Percentiles rank a stretch among this genome's conserved stretches.
phyloP scores from a whole-genome alignment of 805 yeast genomes.

The Candida ponderosae region DNA sequence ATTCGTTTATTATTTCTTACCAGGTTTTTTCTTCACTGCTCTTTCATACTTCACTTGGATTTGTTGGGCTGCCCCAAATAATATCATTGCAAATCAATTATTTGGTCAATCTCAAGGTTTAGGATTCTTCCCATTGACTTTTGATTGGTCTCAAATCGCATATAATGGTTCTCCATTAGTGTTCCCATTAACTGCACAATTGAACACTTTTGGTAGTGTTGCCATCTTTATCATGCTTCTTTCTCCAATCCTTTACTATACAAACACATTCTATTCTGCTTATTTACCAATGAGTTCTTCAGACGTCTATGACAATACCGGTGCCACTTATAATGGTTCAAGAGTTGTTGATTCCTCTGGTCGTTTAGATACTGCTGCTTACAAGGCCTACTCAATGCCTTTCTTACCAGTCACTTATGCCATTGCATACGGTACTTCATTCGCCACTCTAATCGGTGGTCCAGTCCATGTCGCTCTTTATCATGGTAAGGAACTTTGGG shows the following conservation, averaged over 20 bases:
- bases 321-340: conserved; percentile 39
- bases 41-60: conserved; percentile 52
- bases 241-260: conserved; percentile 43
- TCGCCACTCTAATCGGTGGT: conserved; percentile 56
- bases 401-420: conserved; percentile 52
- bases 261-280: conserved; percentile 51
- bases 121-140: conserved; percentile 58
- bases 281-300: conserved; percentile 52
- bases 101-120: conserved; percentile 58
- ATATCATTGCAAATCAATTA: conserved; percentile 52
- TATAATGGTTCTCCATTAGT: conserved; percentile 54
- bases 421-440: conserved; percentile 50
- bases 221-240: conserved; percentile 45
- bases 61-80: conserved; percentile 48
- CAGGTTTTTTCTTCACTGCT: conserved; percentile 53
- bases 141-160: conserved; percentile 62
- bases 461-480: conserved; percentile 47
- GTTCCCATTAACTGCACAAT: conserved; percentile 45
- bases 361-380: conserved; percentile 36
- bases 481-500: conserved; percentile 46
- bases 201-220: conserved; percentile 37
- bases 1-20: conserved; percentile 55
- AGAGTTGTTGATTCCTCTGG: conserved; percentile 37
- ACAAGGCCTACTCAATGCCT: conserved; percentile 55
- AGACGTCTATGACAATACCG: conserved; percentile 43